Base-by-base conservation (phyloP, 2,329 filamentous ascomycete genomes). In the Didymella lethalis region DNA sequence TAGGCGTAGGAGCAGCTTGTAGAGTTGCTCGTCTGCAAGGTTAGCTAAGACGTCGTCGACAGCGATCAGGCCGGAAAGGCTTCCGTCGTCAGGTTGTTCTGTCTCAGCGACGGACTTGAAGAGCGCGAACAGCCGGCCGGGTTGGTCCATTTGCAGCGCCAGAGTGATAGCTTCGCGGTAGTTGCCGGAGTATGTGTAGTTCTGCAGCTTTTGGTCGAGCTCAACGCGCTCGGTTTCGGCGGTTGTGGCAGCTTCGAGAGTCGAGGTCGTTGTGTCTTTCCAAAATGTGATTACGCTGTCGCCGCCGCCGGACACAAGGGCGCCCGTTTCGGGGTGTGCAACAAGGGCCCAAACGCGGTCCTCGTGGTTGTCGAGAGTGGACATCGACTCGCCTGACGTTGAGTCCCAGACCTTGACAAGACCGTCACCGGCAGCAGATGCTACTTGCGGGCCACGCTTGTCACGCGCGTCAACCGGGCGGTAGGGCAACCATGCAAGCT, bases 401-500 rank as follows among this genome's bases (percentile, higher is more conserved):
- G 91, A 90, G 68, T 97, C 92, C 95, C 95, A 99, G 31, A 99
- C 87, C 79, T 98, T 99, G 58, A 99, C 93, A 3, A 99, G 85
- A 2, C 95, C 95, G 77, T 99, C 96, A 59, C 93, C 93, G 38
- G 91, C 95, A 14, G 95, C 93, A 65, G 90, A 96, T 32, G 91
- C 92, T 57, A 97, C 86, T 59, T 91, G 87, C 0, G 91, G 82
- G 25, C 85, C 84, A 63, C 84, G 84, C 73, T 86, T 89, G 26
- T 78, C 75, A 31, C 75, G 74, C 14, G 73, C 67, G 49, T 77
- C 74, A 25, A 76, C 64, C 2, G 70, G 69, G 5, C 70, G 78
- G 50, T 84, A 80, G 1, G 86, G 85, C 4, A 99, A 83, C 95
- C 95, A 99, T 3, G 91, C 86, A 2, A 97, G 91, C 78, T 98